These are phyloP conservation scores for Penicillium hesseltinei DNA, from an alignment of 2,329 filamentous ascomycete genomes.

Conservation along the genomic window DNA sequence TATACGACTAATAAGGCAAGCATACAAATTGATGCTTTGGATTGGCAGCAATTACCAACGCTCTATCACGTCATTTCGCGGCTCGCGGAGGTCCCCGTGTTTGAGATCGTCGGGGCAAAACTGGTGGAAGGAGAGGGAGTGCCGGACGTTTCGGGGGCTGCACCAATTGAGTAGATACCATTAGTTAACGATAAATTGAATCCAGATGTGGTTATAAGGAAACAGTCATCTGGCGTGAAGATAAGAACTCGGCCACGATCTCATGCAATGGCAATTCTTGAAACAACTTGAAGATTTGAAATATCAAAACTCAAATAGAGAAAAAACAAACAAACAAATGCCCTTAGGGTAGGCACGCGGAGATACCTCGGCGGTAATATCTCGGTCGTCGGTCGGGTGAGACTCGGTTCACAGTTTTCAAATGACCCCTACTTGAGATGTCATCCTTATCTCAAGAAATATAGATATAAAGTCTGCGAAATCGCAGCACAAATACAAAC, in stretches of 20 bases:
- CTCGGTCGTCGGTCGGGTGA: background rate
- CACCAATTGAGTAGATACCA: background rate
- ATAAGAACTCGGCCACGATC: background rate
- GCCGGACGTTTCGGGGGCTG: background rate
- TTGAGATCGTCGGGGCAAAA: background rate
- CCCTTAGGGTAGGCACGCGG: background rate
- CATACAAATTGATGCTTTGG: conserved; percentile 50
- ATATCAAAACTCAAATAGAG: background rate
- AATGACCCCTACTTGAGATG: background rate
- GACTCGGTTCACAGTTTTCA: conserved; percentile 6
- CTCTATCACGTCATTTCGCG: conserved; percentile 4
- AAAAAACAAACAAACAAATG: background rate
- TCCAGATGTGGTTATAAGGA: no score
- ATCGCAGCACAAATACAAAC: background rate
- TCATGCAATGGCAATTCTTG: no score
- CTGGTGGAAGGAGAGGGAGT: background rate
- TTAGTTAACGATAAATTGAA: no score
- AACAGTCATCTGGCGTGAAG: background rate
- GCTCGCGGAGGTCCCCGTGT: background rate
- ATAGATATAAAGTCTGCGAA: conserved; percentile 1
- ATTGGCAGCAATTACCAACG: conserved; percentile 59
- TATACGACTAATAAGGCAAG: conserved; percentile 39
- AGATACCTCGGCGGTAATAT: conserved; percentile 2
- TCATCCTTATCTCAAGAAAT: background rate
- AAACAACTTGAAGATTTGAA: background rate